Evolutionary conservation across 345 rosid species (phyloP), one percentile per base, ranked within the genome.

Genomic region (Cardiospermum halicacabum): DNA sequence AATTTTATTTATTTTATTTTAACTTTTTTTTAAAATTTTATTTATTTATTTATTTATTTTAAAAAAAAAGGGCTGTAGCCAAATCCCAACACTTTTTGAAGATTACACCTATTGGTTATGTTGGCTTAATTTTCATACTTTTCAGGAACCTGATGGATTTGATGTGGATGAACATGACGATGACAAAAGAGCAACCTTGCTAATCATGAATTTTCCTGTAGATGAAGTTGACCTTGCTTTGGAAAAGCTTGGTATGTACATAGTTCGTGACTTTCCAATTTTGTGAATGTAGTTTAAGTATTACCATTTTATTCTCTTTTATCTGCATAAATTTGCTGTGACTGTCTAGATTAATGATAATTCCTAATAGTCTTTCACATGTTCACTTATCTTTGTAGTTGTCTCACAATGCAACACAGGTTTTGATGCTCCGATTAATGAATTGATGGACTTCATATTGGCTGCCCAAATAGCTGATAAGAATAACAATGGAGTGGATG

Each of bases 391-490:
- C 53, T 64, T 24, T 18, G 6, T n/a, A 34, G 25, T 54, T 49
- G 28, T 66, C 18, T 76, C 60, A 6, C 61, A 56, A 53, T 72
- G 54, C 67, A 27, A 40, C 45, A 54, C 77, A 91, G 99, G 91
- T 69, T 72, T 76, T 64, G 72, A 81, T 68, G 81, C 88, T 26
- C 75, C 82, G 13, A 40, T 91, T 48, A 75, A 78, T 70, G 95
- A 85, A 74, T 64, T 94, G 62, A 91, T 91, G 63, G 97, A 94
- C 73, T 91, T 82, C 73, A 89, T 94, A 53, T 60, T 67, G 65
- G 96, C 99, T 82, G 81, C 92, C 65, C 96, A 88, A 56, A 76
- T 84, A 80, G 89, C 92, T 13, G 79, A 78, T 70, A 75, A 82
- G 61, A 72, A 71, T 64, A 84, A 80, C 12, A 76, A 78, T 27